Evolutionary conservation across 2,329 filamentous ascomycete genomes (phyloP), one percentile per base, ranked within the genome.

Genomic region (Aspergillus alliaceus): DNA sequence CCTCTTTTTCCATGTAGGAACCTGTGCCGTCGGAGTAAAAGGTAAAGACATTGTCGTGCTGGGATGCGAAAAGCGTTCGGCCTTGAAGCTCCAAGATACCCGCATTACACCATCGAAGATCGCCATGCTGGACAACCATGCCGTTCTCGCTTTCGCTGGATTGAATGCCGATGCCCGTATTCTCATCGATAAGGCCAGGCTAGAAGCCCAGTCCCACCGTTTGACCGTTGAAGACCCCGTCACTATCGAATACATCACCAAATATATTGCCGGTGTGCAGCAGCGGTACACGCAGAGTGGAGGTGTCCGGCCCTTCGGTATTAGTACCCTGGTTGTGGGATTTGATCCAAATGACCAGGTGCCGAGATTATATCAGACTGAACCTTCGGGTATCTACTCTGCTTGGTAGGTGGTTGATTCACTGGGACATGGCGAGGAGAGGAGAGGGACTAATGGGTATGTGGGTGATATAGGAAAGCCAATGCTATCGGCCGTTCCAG

Each of bases 41-140:
- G 95, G 95, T 70, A 84, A 85, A 69, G 90, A 96, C 75, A 90
- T 98, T 64, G 95, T 99, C 34, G 95, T 99, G 29, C 84, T 99
- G 50, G 95, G 95, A 70, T 99, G 95, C 79, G 95, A 99, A 82
- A 99, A 99, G 85, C 88, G 93, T 69, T 98, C 95, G 53, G 95
- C 95, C 32, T 97, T 99, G 90, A 99, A 99, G 82, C 87, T 99
- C 59, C 95, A 99, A 84, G 95, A 99, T 79, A 99, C 96, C 57
- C 90, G 95, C 75, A 99, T 99, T 78, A 99, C 95, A 29, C 95
- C 95, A 12, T 98, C 95, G 68, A 99, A 99, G 84, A 97, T 99
- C 77, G 92, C 93, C 69, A 86, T 97, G 64, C 86, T 99, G 72
- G 95, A 99, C 77, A 90, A 88, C 72, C 95, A 99, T 79, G 93